Conservation (phyloP, 2,329 filamentous ascomycete species). For the Zasmidium citrigriseum region DNA sequence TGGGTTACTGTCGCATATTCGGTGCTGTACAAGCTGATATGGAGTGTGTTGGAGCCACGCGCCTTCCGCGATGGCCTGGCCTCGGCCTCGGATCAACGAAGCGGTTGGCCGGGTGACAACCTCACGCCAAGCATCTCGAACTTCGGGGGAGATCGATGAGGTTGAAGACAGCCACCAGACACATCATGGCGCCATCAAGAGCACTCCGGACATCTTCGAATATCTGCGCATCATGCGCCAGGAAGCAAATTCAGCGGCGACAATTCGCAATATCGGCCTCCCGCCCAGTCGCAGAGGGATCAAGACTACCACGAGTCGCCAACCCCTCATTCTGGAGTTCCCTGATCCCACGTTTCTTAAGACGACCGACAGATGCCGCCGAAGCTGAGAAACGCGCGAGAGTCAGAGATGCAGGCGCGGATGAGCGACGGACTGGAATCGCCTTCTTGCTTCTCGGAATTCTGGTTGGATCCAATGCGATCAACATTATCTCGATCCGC, state of each 20-base stretch:
- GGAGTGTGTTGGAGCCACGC: background rate
- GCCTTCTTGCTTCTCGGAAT: slow-evolving; percentile 67
- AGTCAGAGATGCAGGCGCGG: slow-evolving; percentile 22
- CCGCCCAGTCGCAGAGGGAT: slow-evolving; percentile 12
- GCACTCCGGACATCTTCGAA: slow-evolving; percentile 1
- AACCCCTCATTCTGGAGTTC: slow-evolving; percentile 38
- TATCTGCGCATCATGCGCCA: background rate
- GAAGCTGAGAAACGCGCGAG: slow-evolving; percentile 22
- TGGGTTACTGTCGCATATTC: background rate
- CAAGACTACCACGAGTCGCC: slow-evolving; percentile 35
- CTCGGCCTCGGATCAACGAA: background rate
- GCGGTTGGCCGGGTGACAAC: background rate
- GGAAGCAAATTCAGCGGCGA: background rate
- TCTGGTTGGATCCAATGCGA: slow-evolving; percentile 92
- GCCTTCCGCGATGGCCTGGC: background rate
- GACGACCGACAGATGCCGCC: slow-evolving; percentile 22
- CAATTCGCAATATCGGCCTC: slow-evolving; percentile 9
- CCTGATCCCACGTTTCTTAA: slow-evolving; percentile 36
- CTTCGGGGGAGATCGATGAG: no score
- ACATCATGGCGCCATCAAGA: slow-evolving; percentile 16
- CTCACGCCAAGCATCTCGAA: background rate
- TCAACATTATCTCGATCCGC: slow-evolving; percentile 82
- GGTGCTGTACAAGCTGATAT: background rate
- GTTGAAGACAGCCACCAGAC: background rate
- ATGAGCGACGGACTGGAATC: slow-evolving; percentile 59